A percentile compares a stretch with the other conserved stretches of the same genome.
These are phyloP conservation scores for Aspergillus calidoustus DNA, from an alignment of 2,329 filamentous ascomycete species.

Conservation along the genomic window DNA sequence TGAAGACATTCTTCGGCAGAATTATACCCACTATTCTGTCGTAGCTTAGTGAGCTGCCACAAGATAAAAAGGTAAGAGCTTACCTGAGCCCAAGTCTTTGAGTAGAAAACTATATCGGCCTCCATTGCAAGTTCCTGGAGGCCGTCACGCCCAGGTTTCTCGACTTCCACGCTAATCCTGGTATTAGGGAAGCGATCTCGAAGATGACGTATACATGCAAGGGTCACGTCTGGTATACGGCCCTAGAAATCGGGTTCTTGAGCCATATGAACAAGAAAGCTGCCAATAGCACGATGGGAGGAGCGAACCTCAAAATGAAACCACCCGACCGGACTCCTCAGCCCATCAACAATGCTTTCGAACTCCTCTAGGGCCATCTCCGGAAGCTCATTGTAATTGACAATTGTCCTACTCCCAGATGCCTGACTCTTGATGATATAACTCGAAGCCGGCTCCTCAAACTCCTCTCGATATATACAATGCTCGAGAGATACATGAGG, in stretches of 20 bases:
- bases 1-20: conserved; percentile 59
- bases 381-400: conserved; percentile 69
- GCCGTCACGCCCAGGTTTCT: conserved; percentile 68
- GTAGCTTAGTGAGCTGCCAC: background rate
- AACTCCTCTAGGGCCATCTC: conserved; percentile 72
- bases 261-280: background rate
- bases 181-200: conserved; percentile 51
- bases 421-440: conserved; percentile 68
- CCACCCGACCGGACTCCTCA: conserved; percentile 55
- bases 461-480: conserved; percentile 64
- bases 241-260: conserved; percentile 50
- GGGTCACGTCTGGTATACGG: conserved; percentile 65
- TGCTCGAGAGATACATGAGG: conserved; percentile 54
- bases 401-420: conserved; percentile 68
- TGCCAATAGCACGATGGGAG: too few relatives aligned
- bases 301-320: conserved; percentile 71
- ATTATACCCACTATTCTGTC: conserved; percentile 43
- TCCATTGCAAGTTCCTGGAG: conserved; percentile 63
- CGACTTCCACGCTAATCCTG: conserved; percentile 70
- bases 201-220: conserved; percentile 63
- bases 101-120: conserved; percentile 76
- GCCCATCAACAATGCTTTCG: conserved; percentile 43
- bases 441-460: conserved; percentile 65
- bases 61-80: background rate
- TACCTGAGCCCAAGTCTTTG: conserved; percentile 71